Evolutionary conservation across 192 early-diverging fungal species (phyloP).

Genomic region (Phycomyces nitens): DNA sequence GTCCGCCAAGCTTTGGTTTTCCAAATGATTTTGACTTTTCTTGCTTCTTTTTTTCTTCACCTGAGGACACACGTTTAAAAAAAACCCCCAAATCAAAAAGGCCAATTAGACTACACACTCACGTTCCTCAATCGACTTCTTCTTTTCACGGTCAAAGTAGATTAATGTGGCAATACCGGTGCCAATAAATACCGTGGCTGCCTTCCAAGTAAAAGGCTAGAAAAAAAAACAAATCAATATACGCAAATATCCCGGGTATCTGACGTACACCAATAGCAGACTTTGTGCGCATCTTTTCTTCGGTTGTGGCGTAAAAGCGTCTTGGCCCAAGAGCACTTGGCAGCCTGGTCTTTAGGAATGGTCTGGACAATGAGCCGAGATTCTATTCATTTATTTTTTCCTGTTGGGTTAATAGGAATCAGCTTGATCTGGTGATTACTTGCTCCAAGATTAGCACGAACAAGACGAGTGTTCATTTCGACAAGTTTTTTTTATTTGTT

Average conservation of each 20-base stretch:
- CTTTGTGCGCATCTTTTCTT: background rate
- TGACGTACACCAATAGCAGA: background rate
- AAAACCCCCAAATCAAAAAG: no score
- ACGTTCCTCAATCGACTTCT: conserved; percentile 47
- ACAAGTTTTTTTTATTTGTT: no score
- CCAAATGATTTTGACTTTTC: conserved; percentile 51
- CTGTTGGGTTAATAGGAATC: no score
- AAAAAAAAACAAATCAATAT: background rate
- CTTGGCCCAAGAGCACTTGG: background rate
- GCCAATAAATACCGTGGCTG: conserved; percentile 48
- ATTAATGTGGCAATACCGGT: conserved; percentile 57
- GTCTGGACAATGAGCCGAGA: no score
- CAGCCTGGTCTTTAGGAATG: no score
- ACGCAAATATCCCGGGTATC: background rate
- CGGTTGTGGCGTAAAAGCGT: background rate
- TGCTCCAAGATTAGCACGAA: no score
- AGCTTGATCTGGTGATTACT: no score
- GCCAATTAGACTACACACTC: no score
- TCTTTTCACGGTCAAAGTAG: conserved; percentile 66
- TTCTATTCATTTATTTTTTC: no score
- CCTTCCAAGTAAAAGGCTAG: conserved; percentile 48
- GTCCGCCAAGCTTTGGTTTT: conserved; percentile 87
- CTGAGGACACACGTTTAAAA: conserved; percentile 2
- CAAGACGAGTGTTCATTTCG: no score
- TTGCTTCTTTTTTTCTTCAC: conserved; percentile 33